These are phyloP conservation scores for Tolypocladium ovalisporum DNA, from an alignment of 2,329 filamentous ascomycete genomes.

Conservation along the genomic window DNA sequence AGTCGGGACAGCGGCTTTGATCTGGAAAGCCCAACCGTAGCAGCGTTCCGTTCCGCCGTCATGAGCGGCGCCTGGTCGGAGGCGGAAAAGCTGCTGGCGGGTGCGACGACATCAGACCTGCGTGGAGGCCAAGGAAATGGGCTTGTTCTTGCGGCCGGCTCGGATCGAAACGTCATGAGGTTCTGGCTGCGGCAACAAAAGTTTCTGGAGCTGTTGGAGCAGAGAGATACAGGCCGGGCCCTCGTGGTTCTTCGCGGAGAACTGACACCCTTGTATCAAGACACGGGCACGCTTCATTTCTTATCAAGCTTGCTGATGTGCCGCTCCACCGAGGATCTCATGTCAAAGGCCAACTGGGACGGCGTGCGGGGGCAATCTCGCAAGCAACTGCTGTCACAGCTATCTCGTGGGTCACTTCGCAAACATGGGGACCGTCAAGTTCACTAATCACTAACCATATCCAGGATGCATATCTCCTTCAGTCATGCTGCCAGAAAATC, in stretches of 20 bases:
- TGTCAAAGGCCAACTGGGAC: constrained; percentile 71
- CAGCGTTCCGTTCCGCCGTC: constrained; percentile 74
- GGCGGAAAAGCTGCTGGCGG: constrained; percentile 73
- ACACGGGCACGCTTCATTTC: constrained; percentile 66
- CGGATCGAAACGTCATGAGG: constrained; percentile 68
- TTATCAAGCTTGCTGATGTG: constrained; percentile 91
- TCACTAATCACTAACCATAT: constrained; percentile 10
- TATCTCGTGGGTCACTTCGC: constrained; percentile 54
- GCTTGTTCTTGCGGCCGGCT: constrained; percentile 63
- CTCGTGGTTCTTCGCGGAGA: constrained; percentile 78
- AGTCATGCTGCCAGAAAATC: constrained; percentile 91
- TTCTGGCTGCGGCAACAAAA: constrained; percentile 91
- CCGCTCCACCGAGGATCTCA: constrained; percentile 64
- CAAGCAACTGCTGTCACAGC: constrained; percentile 61
- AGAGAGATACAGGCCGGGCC: constrained; percentile 60
- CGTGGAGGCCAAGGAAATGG: constrained; percentile 35
- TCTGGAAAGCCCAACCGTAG: constrained; percentile 75
- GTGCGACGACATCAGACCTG: constrained; percentile 27
- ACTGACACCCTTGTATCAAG: constrained; percentile 74
- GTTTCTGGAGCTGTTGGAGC: constrained; percentile 81
- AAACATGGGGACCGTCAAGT: neutral
- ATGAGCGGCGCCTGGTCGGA: constrained; percentile 70
- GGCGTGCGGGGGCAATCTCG: constrained; percentile 68
- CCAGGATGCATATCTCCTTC: constrained; percentile 84
- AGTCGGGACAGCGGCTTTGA: constrained; percentile 76